Evolutionary conservation across 2,329 filamentous ascomycete species (phyloP), one percentile per base, ranked within the genome.

Genomic region (Aspergillus cejpii): DNA sequence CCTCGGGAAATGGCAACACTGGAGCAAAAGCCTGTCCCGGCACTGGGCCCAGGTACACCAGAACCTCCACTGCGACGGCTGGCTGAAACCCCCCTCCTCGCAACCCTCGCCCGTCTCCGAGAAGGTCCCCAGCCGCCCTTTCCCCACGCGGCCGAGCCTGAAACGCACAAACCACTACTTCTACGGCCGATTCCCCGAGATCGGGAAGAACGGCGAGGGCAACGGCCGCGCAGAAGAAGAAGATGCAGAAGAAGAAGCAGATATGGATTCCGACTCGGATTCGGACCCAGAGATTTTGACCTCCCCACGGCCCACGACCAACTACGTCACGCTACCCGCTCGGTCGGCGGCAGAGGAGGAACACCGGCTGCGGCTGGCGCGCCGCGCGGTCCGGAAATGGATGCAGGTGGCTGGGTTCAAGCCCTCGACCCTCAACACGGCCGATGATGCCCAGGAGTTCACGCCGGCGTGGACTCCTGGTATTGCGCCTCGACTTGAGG

Each of bases 401-500:
- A 84, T 83, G 58, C 73, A 77, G 17, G 67, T 80, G 47, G 80
- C 84, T 0, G 80, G 81, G 0, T 69, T 94, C 15, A 73, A 81
- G 47, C 71, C 41, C 58, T 64, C 39, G 61, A 71, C 37, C 1
- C 44, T 59, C 8, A 76, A 78, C 47, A 57, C 58, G 12, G 62
- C 77, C 12, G 75, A 86, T 47, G 73, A 75, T 45, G 73, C 80
- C 40, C 75, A 71, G 48, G 76, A 81, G 40, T 80, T 84, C 24
- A 69, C 69, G 28, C 75, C 77, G 2, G 76, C 83, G 52, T 94
- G 88, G 87, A 91, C 87, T 6, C 80, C 78, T 49, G 84, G 86
- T 1, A 90, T 94, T 63, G 80, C 83, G 44, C 89, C 89, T 1
- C 76, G 77, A 45, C 49, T 91, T 6, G 88, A 94, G 62, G 87